These are phyloP conservation scores for Eucalyptus leucophloia DNA, from an alignment of 345 rosid species.

Conservation along the genomic window DNA sequence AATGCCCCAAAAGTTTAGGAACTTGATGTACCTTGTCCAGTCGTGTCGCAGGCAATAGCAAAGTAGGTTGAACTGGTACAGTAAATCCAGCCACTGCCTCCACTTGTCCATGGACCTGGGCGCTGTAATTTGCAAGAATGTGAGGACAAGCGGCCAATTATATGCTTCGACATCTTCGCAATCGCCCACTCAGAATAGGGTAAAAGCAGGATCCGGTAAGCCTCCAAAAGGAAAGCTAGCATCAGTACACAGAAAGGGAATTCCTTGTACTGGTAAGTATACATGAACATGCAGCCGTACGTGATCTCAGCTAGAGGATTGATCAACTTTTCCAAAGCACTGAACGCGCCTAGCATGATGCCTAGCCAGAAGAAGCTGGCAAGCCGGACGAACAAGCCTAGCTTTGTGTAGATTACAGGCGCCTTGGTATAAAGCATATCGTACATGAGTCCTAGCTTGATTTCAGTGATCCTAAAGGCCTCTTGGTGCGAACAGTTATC, in stretches of 20 bases:
- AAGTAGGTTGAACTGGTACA: not conserved
- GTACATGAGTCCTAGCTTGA: not conserved
- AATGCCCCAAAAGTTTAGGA: not conserved
- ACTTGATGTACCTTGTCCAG: not conserved
- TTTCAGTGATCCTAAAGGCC: not conserved
- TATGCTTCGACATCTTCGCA: not conserved
- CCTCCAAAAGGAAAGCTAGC: not conserved
- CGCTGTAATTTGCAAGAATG: not conserved
- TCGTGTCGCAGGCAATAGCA: not conserved
- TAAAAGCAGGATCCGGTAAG: not conserved
- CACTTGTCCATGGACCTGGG: not conserved
- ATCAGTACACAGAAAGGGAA: not conserved
- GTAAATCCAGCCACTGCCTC: not conserved
- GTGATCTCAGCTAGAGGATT: not conserved
- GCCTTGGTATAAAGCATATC: conserved; percentile 2
- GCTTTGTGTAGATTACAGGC: not conserved
- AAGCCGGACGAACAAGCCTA: not conserved
- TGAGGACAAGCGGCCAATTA: not conserved
- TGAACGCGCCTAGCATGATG: not conserved
- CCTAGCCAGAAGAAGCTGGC: not conserved
- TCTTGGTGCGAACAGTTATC: not conserved
- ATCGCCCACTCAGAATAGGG: not conserved
- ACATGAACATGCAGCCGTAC: not conserved
- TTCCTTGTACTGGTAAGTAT: not conserved
- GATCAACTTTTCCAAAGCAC: not conserved